Evolutionary conservation across 768 basidiomycete genomes (phyloP).

Genomic region (Saitozyma sp.): DNA sequence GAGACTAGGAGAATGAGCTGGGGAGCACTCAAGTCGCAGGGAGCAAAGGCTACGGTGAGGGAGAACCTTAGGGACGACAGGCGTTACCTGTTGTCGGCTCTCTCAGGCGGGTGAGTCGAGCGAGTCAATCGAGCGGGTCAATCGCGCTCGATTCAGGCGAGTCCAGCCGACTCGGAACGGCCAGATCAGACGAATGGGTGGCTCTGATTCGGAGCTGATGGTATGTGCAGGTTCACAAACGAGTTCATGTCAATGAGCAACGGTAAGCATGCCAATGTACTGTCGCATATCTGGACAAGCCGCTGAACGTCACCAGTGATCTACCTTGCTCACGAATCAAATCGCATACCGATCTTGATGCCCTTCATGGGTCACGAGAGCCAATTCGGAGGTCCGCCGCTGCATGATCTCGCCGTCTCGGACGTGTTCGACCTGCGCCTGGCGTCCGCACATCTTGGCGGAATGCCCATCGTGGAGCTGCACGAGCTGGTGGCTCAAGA

Average conservation of each 20-base stretch:
- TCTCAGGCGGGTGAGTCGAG: neutral
- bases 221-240: constrained; percentile 7
- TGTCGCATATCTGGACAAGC: too few relatives aligned
- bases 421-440: constrained; percentile 14
- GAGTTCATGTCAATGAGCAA: constrained; percentile 9
- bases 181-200: neutral
- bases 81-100: constrained; percentile 3
- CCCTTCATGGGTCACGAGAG: constrained; percentile 2
- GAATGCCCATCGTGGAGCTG: constrained; percentile 11
- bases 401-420: constrained; percentile 1
- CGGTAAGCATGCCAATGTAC: neutral
- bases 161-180: too few relatives aligned
- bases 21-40: constrained; percentile 5
- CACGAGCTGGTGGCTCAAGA: constrained; percentile 6
- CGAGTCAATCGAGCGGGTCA: neutral
- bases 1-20: neutral
- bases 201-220: neutral
- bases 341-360: constrained; percentile 12
- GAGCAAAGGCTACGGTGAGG: constrained; percentile 12
- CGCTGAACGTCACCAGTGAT: constrained; percentile 4
- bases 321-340: constrained; percentile 1
- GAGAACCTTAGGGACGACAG: constrained; percentile 9
- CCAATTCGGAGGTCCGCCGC: constrained; percentile 7
- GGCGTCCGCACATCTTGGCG: constrained; percentile 1
- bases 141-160: too few relatives aligned